Base-by-base conservation (phyloP, 2,329 filamentous ascomycete genomes). In the Fusarium nanum region DNA sequence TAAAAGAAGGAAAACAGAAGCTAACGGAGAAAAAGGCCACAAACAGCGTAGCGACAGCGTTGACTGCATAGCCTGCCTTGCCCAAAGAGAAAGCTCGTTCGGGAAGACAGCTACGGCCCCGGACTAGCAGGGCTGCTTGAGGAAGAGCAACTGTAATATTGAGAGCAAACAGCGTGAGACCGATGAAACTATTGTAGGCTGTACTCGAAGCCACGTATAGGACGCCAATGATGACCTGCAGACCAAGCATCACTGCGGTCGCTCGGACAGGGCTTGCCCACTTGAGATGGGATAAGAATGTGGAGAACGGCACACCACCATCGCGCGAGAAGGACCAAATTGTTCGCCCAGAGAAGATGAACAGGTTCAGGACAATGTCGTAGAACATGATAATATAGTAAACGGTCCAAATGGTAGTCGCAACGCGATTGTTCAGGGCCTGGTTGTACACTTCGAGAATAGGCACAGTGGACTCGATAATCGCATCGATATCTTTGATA, bases 311-410 rank as follows among this genome's bases (percentile, higher is more conserved):
- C 2, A 75, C 50, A 6, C 73, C 73, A 5, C 73, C 73, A 28
- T 75, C 73, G 25, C 73, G 63, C 0, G 73, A 74, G 18, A 75
- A 70, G 1, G 73, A 75, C 73, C 73, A 75, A 2, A 75, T 72
- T 2, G 70, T 73, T 40, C 73, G 67, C 1, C 73, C 73, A 3
- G 68, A 68, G 37, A 75, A 75, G 14, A 75, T 73, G 44, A 75
- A 74, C 0, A 74, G 44, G 14, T 75, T 75, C 25, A 75, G 44
- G 2, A 74, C 72, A 22, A 75, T 75, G 13, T 74, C 73, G 61
- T 75, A 75, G 47, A 75, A 75, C 67, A 75, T 67, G 22, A 75
- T 20, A 10, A 75, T 74, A 27, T 74, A 75, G 44, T 73, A 75
- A 3, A 75, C 63, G 1, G 63, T 63, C 68, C 70, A 75, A 27